Evolutionary conservation across 495 filamentous ascomycete species (phyloP), one percentile per base, ranked within the genome.

Genomic region (Neurospora sp.): DNA sequence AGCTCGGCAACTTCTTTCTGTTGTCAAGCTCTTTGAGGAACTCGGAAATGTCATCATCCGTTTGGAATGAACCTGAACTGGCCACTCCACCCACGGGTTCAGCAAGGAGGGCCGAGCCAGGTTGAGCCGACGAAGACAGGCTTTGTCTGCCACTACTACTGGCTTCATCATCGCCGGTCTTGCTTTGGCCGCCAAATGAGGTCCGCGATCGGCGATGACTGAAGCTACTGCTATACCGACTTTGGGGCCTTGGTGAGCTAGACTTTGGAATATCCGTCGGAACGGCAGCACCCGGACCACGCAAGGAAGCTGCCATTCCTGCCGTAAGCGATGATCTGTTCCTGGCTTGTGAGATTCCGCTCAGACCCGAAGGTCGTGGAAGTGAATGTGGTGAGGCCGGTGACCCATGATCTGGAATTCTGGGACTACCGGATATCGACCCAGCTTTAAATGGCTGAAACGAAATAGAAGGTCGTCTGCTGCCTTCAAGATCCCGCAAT

Each of bases 391-490:
- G 93, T 6, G 91, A 95, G 18, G 82, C 77, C 7, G 84, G 83
- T 31, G 79, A 75, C 53, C 85, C 83, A 59, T 83, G 80, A 3
- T 80, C 81, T 6, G 74, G 59, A 12, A 79, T 44, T 40, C 83
- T 79, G 16, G 96, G 96, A 10, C 95, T 98, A n/a, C 92, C 92
- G 18, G 94, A 96, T 20, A 99, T 86, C 22, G 95, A 94, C 9
- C 94, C 93, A 8, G 94, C 93, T 82, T 98, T 99, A 82, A 99
- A 99, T 1, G 95, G 84, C 78, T 94, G 92, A 78, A 97, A 97
- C 3, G 94, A 97, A 18, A 97, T 87, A 0, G 94, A 98, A 10
- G 93, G 88, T n/a, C 94, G 90, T 74, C 85, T 74, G 74, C 70
- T 71, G 16, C 77, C 79, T 71, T 86, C 79, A 40, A 75, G 40